Percentiles rank a stretch among this genome's conserved stretches.
Conservation (phyloP, 2,329 filamentous ascomycete genomes). For the Phialocephala subalpina region DNA sequence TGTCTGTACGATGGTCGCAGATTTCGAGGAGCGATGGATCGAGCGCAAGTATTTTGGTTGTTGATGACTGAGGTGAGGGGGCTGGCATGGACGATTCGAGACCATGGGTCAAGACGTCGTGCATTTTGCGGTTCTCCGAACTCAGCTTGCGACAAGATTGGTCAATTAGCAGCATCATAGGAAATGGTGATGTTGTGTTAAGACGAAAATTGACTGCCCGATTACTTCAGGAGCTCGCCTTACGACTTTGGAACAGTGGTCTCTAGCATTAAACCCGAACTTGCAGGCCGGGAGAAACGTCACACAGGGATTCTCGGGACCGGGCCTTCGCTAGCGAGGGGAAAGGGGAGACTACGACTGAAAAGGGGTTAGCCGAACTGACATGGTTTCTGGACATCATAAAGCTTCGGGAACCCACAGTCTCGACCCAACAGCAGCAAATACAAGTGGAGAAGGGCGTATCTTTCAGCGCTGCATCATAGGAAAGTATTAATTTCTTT, state of each 20-base stretch:
- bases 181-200: background rate
- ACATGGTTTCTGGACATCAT: background rate
- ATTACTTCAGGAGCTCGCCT: background rate
- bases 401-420: background rate
- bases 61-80: slow-evolving; percentile 10
- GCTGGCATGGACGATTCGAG: background rate
- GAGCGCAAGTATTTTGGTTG: slow-evolving; percentile 32
- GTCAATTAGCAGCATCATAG: background rate
- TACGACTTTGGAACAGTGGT: background rate
- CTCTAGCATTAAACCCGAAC: background rate
- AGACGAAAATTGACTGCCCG: background rate
- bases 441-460: background rate
- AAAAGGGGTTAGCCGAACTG: background rate
- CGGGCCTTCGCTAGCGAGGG: background rate
- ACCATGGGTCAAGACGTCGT: background rate
- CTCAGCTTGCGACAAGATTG: background rate
- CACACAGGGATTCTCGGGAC: background rate
- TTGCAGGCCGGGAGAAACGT: background rate
- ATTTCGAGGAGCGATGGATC: slow-evolving; percentile 73
- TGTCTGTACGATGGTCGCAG: slow-evolving; percentile 81
- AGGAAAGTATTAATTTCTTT: background rate
- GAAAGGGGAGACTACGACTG: background rate
- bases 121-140: background rate
- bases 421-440: background rate
- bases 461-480: background rate